phyloP scores from a whole-genome alignment of 1,284 basidiomycete species.

The Irpex rosettiformis region DNA sequence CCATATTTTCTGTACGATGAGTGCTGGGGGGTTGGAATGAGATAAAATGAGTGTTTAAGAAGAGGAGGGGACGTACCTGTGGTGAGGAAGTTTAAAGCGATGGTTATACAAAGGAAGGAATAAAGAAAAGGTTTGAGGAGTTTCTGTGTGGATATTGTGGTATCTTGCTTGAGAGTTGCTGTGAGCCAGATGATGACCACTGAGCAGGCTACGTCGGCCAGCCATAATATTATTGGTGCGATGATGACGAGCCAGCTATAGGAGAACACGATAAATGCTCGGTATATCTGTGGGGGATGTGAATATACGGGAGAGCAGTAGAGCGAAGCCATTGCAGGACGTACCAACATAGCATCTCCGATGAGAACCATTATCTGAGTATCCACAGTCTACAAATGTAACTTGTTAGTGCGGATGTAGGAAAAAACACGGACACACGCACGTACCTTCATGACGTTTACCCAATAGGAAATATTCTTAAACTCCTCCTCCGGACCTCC shows the following conservation, averaged over 20 bases:
- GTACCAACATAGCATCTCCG: slow-evolving; percentile 16
- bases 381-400: slow-evolving; percentile 10
- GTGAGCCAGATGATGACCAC: slow-evolving; percentile 12
- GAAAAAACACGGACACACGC: neutral
- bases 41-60: neutral
- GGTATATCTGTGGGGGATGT: slow-evolving; percentile 11
- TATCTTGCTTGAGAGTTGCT: slow-evolving; percentile 12
- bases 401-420: neutral
- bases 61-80: slow-evolving; percentile 9
- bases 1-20: slow-evolving; percentile 14
- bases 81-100: slow-evolving; percentile 14
- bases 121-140: slow-evolving; percentile 16
- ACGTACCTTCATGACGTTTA: slow-evolving; percentile 16
- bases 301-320: neutral
- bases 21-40: neutral
- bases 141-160: slow-evolving; percentile 8
- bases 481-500: slow-evolving; percentile 27
- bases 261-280: slow-evolving; percentile 14
- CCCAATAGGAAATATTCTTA: slow-evolving; percentile 17
- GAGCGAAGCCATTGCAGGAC: neutral
- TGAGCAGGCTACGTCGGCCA: slow-evolving; percentile 11
- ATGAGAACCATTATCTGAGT: slow-evolving; percentile 16
- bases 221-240: slow-evolving; percentile 13
- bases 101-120: slow-evolving; percentile 12
- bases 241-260: slow-evolving; percentile 12